These are phyloP conservation scores for Cardiospermum halicacabum DNA, from an alignment of 345 rosid genomes.

Conservation along the genomic window DNA sequence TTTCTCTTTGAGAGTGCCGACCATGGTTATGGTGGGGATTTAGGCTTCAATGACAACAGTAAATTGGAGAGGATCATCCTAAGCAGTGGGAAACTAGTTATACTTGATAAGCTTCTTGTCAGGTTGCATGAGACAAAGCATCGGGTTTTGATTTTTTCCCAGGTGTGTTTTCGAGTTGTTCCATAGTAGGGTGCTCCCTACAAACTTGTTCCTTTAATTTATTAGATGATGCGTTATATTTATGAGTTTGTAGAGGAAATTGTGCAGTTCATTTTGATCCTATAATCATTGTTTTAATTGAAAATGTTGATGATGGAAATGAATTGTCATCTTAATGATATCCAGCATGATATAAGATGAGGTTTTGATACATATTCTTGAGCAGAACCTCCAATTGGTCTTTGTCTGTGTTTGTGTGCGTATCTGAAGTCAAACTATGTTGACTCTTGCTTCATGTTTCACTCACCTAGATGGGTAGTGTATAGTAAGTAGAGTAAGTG, in stretches of 20 bases:
- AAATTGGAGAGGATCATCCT: slow-evolving; percentile 88
- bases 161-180: slow-evolving; percentile 45
- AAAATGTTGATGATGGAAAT: too few relatives aligned
- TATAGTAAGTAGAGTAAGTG: slow-evolving; percentile 8
- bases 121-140: slow-evolving; percentile 95
- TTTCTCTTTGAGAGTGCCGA: slow-evolving; percentile 99
- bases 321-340: too few relatives aligned
- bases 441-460: neutral
- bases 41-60: slow-evolving; percentile 50
- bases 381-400: neutral
- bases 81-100: slow-evolving; percentile 98
- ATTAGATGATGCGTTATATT: neutral
- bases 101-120: slow-evolving; percentile 92
- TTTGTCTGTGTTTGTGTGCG: too few relatives aligned
- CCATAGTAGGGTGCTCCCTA: neutral
- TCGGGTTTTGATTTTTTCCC: slow-evolving; percentile 95
- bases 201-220: neutral
- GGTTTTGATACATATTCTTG: too few relatives aligned
- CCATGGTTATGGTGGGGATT: slow-evolving; percentile 96
- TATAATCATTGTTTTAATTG: too few relatives aligned
- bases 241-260: neutral
- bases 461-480: neutral
- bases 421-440: neutral
- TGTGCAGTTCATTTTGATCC: too few relatives aligned
- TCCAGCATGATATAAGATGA: too few relatives aligned